A percentile compares a stretch with the other conserved stretches of the same genome.
Evolutionary conservation across 345 rosid species (phyloP).

Genomic region (Pugionium dolabratum): DNA sequence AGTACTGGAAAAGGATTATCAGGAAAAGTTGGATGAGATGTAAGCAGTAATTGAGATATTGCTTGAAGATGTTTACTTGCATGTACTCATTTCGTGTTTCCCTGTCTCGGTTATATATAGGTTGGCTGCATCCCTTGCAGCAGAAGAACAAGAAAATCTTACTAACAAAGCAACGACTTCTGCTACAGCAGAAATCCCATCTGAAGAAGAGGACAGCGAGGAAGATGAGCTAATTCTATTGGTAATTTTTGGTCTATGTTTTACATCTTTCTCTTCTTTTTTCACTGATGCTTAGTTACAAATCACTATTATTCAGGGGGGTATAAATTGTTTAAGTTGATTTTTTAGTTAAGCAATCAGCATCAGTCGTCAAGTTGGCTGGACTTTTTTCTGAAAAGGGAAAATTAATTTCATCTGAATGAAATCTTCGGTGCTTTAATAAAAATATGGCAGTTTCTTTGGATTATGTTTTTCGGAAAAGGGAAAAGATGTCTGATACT

Average conservation of each 20-base stretch:
- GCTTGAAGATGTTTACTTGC: conserved; percentile 20
- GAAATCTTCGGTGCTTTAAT: background rate
- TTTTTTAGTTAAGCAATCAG: conserved; percentile 2
- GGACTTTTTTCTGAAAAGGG: conserved; percentile 6
- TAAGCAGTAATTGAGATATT: conserved; percentile 44
- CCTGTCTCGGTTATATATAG: conserved; percentile 47
- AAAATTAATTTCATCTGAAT: conserved; percentile 7
- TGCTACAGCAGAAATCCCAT: conserved; percentile 40
- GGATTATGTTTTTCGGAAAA: background rate
- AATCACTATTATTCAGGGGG: background rate
- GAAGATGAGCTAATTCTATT: conserved; percentile 58
- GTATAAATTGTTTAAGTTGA: conserved; percentile 5
- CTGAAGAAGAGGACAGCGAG: conserved; percentile 50
- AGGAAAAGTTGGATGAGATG: conserved; percentile 69
- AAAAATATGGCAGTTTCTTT: conserved; percentile 6
- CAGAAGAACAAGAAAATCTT: conserved; percentile 47
- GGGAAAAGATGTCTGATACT: conserved; percentile 1
- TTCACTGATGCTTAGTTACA: background rate
- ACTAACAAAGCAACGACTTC: conserved; percentile 47
- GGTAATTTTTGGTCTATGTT: conserved; percentile 32
- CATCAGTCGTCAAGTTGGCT: background rate
- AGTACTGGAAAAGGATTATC: conserved; percentile 38
- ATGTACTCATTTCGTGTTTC: conserved; percentile 25
- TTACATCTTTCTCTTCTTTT: background rate
- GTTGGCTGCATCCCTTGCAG: conserved; percentile 66